Evolutionary conservation across 2,329 filamentous ascomycete genomes (phyloP).

Genomic region (Phoma sp.): DNA sequence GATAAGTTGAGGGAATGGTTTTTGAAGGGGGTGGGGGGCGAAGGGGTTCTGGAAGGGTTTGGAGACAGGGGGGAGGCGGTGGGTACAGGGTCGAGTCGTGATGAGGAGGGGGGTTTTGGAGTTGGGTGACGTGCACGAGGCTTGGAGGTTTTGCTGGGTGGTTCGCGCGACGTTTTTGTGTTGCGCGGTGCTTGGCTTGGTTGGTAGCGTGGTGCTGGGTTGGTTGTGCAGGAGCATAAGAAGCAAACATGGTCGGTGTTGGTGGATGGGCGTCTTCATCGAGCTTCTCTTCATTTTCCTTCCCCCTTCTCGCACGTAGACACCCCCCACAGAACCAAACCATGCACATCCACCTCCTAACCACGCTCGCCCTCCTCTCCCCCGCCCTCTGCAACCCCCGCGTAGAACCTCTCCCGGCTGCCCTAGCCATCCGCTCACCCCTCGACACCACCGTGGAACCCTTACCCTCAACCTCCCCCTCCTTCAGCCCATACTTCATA

Average conservation of each 20-base stretch:
- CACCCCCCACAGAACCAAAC: not conserved
- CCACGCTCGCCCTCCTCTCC: not conserved
- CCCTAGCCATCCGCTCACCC: not conserved
- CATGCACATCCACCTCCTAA: constrained; percentile 1
- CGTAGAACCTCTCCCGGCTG: not conserved
- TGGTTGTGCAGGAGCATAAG: not conserved
- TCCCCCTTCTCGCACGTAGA: not conserved
- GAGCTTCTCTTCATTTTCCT: not conserved
- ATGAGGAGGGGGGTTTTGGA: too few relatives aligned
- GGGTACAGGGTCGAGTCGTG: too few relatives aligned
- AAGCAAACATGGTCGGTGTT: not conserved
- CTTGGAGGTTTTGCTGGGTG: too few relatives aligned
- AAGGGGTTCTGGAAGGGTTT: too few relatives aligned
- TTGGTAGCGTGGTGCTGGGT: not conserved
- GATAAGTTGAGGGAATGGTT: too few relatives aligned
- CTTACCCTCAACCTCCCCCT: not conserved
- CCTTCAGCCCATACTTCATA: not conserved
- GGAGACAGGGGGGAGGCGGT: too few relatives aligned
- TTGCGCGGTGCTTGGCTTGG: too few relatives aligned
- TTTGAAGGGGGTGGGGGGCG: too few relatives aligned
- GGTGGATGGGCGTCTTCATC: not conserved
- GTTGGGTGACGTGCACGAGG: too few relatives aligned
- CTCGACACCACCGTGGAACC: not conserved
- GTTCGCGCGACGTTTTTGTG: too few relatives aligned
- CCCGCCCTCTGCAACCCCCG: not conserved